Evolutionary conservation across 2,329 filamentous ascomycete genomes (phyloP), one percentile per base, ranked within the genome.

Genomic region (Phaeosphaeria sp.): DNA sequence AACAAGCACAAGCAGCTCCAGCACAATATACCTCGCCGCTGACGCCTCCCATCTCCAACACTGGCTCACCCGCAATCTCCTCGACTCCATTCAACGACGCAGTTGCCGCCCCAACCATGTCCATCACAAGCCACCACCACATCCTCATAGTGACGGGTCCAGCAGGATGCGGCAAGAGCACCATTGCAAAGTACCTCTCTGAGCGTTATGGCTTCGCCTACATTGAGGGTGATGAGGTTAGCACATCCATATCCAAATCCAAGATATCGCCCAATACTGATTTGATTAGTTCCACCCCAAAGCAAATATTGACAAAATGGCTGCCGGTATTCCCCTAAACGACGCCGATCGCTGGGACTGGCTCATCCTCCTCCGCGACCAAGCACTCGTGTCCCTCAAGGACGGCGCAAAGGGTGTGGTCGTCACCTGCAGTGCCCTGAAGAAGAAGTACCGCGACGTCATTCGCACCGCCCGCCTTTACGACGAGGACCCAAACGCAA

Each of bases 281-380:
- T 41, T 7, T 9, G 7, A 42, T 9, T 44, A 83, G 81, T 83
- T 78, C 66, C 83, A 85, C 68, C 81, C 82, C 1, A 75, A 77
- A 36, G 71, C 76, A 11, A 83, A 84, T 58, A 80, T 84, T 33
- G 89, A 93, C 54, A 99, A 98, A 80, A 99, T 99, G 95, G 84
- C 86, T 72, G 84, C 84, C 66, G 92, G 92, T 66, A 89, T 88
- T 55, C 93, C 95, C 2, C 84, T 99, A 36, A 96, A 91, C 55
- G 95, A 99, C 74, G 89, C 89, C 58, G 95, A 99, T 79, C 90
- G 95, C 63, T 98, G 95, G 95, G 94, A 97, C 81, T 99, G 95
- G 95, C 88, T 99, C 18, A 81, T 82, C 54, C 65, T 77, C 6
- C 76, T 83, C 10, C 79, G 82, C 64, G 79, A 83, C 63, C 71